These are phyloP conservation scores for Coemansia sp. DNA, from an alignment of 192 early-diverging fungal genomes.

Conservation along the genomic window DNA sequence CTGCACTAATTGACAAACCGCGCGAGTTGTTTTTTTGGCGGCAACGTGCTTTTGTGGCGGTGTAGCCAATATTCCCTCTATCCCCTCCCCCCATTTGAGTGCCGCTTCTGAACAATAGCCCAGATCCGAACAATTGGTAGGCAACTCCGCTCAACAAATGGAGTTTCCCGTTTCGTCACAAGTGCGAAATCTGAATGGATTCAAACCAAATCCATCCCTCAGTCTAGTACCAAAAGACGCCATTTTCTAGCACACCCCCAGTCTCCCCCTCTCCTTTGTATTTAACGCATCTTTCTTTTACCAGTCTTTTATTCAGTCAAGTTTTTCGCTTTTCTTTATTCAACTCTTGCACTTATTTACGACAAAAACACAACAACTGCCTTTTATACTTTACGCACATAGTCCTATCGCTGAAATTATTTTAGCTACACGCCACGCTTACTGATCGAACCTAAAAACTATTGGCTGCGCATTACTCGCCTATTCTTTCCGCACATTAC, in stretches of 20 bases:
- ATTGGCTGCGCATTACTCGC: background rate
- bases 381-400: background rate
- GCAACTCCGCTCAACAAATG: slow-evolving; percentile 2
- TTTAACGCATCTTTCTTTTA: background rate
- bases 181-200: background rate
- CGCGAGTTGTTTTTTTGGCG: background rate
- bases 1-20: background rate
- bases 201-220: too few species aligned
- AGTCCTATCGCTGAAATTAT: background rate
- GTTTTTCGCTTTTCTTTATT: background rate
- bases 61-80: background rate
- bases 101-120: background rate
- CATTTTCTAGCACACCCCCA: background rate
- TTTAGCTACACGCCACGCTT: too few species aligned
- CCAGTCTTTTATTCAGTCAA: background rate
- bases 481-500: background rate
- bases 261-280: background rate
- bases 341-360: background rate
- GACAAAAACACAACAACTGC: background rate
- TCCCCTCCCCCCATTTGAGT: background rate
- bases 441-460: background rate
- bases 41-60: background rate
- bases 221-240: background rate
- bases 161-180: background rate
- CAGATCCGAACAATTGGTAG: background rate